These are phyloP conservation scores for Ambispora gerdemannii DNA, from an alignment of 192 early-diverging fungal species.

Conservation along the genomic window DNA sequence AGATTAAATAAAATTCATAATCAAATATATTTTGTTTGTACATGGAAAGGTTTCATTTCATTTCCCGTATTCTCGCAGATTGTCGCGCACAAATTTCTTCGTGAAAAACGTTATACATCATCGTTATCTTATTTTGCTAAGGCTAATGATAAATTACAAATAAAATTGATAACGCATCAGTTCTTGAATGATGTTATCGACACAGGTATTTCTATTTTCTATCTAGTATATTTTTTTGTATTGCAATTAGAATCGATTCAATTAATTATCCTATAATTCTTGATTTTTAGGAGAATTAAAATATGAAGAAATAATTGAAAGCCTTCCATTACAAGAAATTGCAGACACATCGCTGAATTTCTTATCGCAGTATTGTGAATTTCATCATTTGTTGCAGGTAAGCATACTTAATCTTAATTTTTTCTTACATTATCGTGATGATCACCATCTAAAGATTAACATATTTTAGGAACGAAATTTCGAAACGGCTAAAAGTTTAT, in stretches of 20 bases:
- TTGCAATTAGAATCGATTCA: background rate
- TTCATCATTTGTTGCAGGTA: conserved; percentile 13
- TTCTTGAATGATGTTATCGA: conserved; percentile 16
- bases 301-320: background rate
- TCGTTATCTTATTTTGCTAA: conserved; percentile 10
- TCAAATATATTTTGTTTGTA: background rate
- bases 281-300: conserved; percentile 17
- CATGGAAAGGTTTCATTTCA: background rate
- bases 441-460: background rate
- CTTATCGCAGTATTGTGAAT: conserved; percentile 9
- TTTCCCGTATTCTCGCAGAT: too few relatives aligned
- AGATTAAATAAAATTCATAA: background rate
- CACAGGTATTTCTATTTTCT: conserved; percentile 3
- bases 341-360: conserved; percentile 16
- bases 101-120: conserved; percentile 9
- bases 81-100: background rate
- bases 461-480: background rate
- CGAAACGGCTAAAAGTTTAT: background rate
- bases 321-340: conserved; percentile 10
- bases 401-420: background rate
- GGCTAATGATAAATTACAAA: conserved; percentile 6
- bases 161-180: conserved; percentile 5
- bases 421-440: background rate
- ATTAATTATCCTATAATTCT: background rate
- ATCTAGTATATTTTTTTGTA: background rate